Base-by-base conservation (phyloP, 306 rosid species). In the Medicago lupulina region DNA sequence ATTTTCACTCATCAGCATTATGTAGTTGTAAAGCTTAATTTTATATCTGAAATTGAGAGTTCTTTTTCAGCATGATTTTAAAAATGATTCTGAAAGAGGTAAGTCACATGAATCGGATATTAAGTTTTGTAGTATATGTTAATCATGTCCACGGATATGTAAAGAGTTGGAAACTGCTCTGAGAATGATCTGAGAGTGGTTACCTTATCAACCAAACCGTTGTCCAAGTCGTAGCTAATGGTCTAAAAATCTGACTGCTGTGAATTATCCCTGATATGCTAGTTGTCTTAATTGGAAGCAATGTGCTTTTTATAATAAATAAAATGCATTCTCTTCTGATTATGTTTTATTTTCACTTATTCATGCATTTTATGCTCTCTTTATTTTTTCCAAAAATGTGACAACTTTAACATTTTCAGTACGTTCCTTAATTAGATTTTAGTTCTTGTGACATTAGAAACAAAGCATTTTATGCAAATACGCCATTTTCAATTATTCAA, bases 61-160 rank as follows among this genome's bases (percentile, higher is more conserved):
- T 49, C 6, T 36, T 36, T 53, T 21, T 55, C 39, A 53, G 55
- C 3, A 8, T 69, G 28, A 40, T 59, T 53, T 53, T 58, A 46
- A 38, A 47, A 57, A 59, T 80, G 50, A 59, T 15, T 80, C 18
- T 43, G 16, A 21, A 34, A 50, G 43, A 64, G 67, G 43, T 36
- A 53, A 36, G 31, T 51, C 61, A 15, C 18, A 15, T 28, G 16
- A 28, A 51, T 46, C 25, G 4, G 12, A 28, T 41, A 47, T 64
- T 65, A 28, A 13, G 40, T 55, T 70, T 8, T 76, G 3, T 28
- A 28, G 8, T 54, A 44, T 21, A 81, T 11, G 15, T 44, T 44
- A 9, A 44, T 44, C n/a, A n/a, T 50, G 21, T 9, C n/a, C 21
- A 50, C 9, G 2, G 21, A 50, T 6, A 50, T 18, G 7, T 50